Base-by-base conservation (phyloP, 2,329 filamentous ascomycete species). In the Orbilia quercus region DNA sequence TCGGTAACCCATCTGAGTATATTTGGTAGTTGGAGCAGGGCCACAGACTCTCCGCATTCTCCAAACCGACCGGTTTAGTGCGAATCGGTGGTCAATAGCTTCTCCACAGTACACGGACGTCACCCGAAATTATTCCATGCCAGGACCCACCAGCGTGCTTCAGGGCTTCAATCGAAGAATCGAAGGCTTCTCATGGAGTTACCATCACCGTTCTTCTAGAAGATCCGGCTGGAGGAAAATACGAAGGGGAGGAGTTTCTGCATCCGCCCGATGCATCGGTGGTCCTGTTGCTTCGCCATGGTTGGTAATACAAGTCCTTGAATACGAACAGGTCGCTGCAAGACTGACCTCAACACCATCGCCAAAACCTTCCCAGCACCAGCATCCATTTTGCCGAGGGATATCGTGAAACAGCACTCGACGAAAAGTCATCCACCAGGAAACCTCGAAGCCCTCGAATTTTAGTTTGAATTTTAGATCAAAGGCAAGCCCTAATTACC, bases 1-100 rank as follows among this genome's bases (percentile, higher is more conserved):
- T n/a, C n/a, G n/a, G n/a, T n/a, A n/a, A n/a, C n/a, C n/a, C n/a
- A n/a, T n/a, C n/a, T n/a, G n/a, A n/a, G n/a, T n/a, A n/a, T n/a
- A n/a, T n/a, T n/a, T n/a, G n/a, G 28, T 31, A 31, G 28, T 5
- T 31, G 28, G 28, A 31, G 47, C 55, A 62, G 54, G 64, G 63
- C 54, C 54, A 67, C 54, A 67, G 45, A 34, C 34, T 53, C 54
- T 54, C 64, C 64, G 47, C 64, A 51, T 58, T 67, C 55, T 55
- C 64, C 55, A 60, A 47, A 69, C 14, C 55, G 2, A 11, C 25
- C 38, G 25, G 42, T 1, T 48, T 48, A 2, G 14, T n/a, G n/a
- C n/a, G n/a, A n/a, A n/a, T n/a, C n/a, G 20, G 28, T 31, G 28
- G 16, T 50, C 12, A 28, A 34, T 18, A 16, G 6, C 16, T 45